Base-by-base conservation (phyloP, 805 yeast species). In the Teunomyces kruisii region DNA sequence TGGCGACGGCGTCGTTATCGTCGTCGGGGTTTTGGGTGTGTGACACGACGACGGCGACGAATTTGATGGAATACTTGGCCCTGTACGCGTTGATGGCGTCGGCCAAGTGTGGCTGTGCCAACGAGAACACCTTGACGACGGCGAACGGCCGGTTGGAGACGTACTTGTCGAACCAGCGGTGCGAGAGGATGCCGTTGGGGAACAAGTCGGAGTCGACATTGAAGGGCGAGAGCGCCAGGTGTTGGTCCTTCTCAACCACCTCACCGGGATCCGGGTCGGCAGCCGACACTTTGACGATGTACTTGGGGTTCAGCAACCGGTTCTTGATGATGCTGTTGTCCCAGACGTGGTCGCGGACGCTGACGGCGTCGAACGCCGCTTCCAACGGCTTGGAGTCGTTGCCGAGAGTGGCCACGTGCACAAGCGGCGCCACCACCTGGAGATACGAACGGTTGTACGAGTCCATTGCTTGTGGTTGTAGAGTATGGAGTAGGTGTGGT, bases 201-300 rank as follows among this genome's bases (percentile, higher is more conserved):
- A 47, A 61, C 30, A 60, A 45, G 39, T 58, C 64, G 1, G 70
- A 69, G n/a, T 52, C 41, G 2, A 55, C 45, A 41, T 68, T 59
- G 53, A 72, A 70, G 1, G 76, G 77, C 0, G 76, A 70, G 4
- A 61, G 40, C 5, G 32, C 40, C n/a, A 70, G 62, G 44, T 69
- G 74, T 3, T 39, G 48, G 4, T 48, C 52, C 10, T 29, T 13
- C 5, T 30, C 13, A 32, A 27, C 19, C 37, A 14, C 42, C 44
- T 39, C 26, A 17, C 13, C 27, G 4, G 29, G 22, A 9, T 39
- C 47, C 6, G 28, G 24, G 6, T 17, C 39, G 12, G 14, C 17
- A 7, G 24, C 26, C 39, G 17, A 9, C 5, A 32, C 45, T 13
- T 54, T 50, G 27, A 71, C 55, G n/a, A 61, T 51, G 44, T 58